Evolutionary conservation across 139 green algal genomes (phyloP).

Genomic region (Tetraselmis striata): DNA sequence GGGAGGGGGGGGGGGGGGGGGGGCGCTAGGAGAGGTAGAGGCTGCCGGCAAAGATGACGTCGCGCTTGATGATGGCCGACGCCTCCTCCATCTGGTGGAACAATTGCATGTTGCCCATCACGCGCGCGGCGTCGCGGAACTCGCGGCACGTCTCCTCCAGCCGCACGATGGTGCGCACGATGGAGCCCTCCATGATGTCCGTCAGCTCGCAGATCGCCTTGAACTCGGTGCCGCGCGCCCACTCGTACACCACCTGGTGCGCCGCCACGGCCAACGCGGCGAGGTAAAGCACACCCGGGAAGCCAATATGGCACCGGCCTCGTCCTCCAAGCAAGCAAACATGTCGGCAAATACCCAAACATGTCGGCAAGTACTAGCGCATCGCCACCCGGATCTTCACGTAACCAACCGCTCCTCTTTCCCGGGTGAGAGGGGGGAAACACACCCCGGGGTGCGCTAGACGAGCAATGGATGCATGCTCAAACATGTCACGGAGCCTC

Average conservation of each 20-base stretch:
- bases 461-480: too few species aligned
- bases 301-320: too few species aligned
- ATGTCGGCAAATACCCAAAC: too few species aligned
- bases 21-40: conserved; percentile 80
- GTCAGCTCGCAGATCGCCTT: conserved; percentile 81
- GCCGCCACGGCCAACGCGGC: background rate
- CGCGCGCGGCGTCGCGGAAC: conserved; percentile 69
- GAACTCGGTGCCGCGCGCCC: conserved; percentile 87
- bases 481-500: too few species aligned
- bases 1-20: background rate
- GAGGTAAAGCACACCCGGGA: background rate
- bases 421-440: too few species aligned
- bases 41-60: conserved; percentile 92
- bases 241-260: conserved; percentile 89
- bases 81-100: conserved; percentile 86
- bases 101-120: conserved; percentile 90
- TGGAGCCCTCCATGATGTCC: conserved; percentile 88
- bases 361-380: too few species aligned
- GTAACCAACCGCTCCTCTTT: too few species aligned
- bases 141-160: conserved; percentile 81
- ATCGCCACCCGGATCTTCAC: too few species aligned
- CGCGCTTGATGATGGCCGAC: conserved; percentile 79
- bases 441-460: too few species aligned
- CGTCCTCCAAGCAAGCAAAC: too few species aligned
- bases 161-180: conserved; percentile 84